phyloP scores from a whole-genome alignment of 305 asterid species.

The Galium porrigens region DNA sequence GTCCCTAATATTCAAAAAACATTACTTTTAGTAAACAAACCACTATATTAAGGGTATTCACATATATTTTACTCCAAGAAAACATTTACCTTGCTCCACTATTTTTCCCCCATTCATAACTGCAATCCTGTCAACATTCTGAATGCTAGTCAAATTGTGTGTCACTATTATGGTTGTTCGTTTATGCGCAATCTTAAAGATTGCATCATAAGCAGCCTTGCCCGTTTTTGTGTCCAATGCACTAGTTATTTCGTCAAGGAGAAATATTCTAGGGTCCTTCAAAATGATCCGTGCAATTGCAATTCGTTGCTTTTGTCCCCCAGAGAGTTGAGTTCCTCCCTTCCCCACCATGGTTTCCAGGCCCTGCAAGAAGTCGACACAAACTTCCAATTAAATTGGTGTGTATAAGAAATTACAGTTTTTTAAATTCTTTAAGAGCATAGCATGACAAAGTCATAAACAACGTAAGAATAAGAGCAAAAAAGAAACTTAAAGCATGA shows the following conservation, averaged over 20 bases:
- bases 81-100: conserved; percentile 45
- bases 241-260: conserved; percentile 76
- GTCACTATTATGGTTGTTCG: conserved; percentile 55
- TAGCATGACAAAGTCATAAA: background rate
- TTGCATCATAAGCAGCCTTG: conserved; percentile 46
- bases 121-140: conserved; percentile 52
- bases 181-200: conserved; percentile 38
- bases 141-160: conserved; percentile 51
- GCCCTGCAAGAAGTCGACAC: conserved; percentile 26
- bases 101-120: conserved; percentile 58
- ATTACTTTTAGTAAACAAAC: too few relatives aligned
- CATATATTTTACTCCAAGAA: background rate
- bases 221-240: conserved; percentile 65
- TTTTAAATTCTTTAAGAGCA: background rate
- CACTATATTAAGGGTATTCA: background rate
- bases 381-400: background rate
- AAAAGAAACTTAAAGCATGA: background rate
- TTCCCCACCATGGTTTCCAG: conserved; percentile 58
- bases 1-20: conserved; percentile 8
- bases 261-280: conserved; percentile 48
- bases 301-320: conserved; percentile 69
- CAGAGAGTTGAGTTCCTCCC: conserved; percentile 65
- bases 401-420: background rate
- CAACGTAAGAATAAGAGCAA: background rate
- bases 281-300: conserved; percentile 65